Conservation (phyloP, 2,329 filamentous ascomycete species). For the Talaromyces sp. region DNA sequence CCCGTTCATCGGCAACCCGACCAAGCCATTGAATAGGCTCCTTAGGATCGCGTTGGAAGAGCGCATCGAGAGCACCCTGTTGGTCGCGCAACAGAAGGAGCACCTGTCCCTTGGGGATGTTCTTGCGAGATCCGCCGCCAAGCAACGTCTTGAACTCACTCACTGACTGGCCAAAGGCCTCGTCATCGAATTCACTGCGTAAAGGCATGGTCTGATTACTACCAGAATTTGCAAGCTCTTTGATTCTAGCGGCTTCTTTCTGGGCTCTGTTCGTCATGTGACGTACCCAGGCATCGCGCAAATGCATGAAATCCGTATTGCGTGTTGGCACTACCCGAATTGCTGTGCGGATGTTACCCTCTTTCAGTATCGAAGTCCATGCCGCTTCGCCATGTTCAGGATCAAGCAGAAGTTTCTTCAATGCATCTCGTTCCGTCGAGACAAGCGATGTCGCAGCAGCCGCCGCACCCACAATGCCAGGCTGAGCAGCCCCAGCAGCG, state of each 20-base stretch:
- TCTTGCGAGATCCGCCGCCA: conserved; percentile 61
- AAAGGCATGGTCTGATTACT: conserved; percentile 17
- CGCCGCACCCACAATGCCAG: conserved; percentile 47
- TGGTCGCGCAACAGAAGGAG: conserved; percentile 67
- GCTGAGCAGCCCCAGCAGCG: conserved; percentile 18
- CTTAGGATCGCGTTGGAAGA: conserved; percentile 55
- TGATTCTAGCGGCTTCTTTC: conserved; percentile 49
- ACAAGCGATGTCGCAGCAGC: conserved; percentile 75
- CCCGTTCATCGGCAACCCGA: conserved; percentile 69
- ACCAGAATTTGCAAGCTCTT: conserved; percentile 24
- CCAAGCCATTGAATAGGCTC: conserved; percentile 60
- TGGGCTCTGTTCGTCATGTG: conserved; percentile 72
- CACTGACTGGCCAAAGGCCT: conserved; percentile 71
- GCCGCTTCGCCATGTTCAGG: conserved; percentile 64
- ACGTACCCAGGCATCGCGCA: conserved; percentile 86
- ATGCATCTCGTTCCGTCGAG: conserved; percentile 69
- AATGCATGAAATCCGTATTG: conserved; percentile 89
- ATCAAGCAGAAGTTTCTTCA: conserved; percentile 68
- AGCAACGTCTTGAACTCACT: conserved; percentile 78
- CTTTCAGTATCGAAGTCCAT: conserved; percentile 68
- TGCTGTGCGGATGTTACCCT: conserved; percentile 66
- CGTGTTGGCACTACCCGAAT: conserved; percentile 85
- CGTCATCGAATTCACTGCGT: conserved; percentile 58
- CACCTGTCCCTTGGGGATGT: conserved; percentile 74
- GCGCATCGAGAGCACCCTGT: conserved; percentile 62